Conservation (phyloP, 1,284 basidiomycete species). For the Melanopsichium pennsylvanicum region DNA sequence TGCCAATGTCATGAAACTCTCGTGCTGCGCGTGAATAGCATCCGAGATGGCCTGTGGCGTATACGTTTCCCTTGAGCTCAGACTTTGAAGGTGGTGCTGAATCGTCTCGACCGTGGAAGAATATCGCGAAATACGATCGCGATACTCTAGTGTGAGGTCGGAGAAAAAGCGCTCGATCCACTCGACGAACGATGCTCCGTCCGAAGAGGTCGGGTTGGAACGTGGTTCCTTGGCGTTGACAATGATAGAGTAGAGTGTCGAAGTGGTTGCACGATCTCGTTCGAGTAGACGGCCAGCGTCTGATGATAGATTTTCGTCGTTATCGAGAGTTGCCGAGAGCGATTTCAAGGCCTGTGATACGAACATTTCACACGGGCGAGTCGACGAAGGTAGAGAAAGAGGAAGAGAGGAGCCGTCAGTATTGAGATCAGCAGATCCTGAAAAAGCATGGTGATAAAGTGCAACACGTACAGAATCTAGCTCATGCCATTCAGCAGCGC, state of each 20-base stretch:
- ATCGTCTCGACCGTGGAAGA: constrained; percentile 60
- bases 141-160: constrained; percentile 46
- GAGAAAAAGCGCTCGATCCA: constrained; percentile 57
- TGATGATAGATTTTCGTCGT: constrained; percentile 37
- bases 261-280: constrained; percentile 54
- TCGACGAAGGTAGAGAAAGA: neutral
- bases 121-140: constrained; percentile 56
- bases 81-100: constrained; percentile 52
- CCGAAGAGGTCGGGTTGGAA: constrained; percentile 14
- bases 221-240: constrained; percentile 45
- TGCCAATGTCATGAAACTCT: constrained; percentile 62
- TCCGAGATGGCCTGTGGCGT: constrained; percentile 59
- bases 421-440: neutral
- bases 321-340: constrained; percentile 50
- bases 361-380: neutral
- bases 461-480: constrained; percentile 32
- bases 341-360: constrained; percentile 39
- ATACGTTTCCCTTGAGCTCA: constrained; percentile 49
- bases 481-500: constrained; percentile 53
- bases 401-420: neutral
- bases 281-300: constrained; percentile 47
- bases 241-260: constrained; percentile 54
- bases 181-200: constrained; percentile 49
- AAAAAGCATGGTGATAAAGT: no score
- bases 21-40: constrained; percentile 59